Evolutionary conservation across 176 grass and related monocot genomes (phyloP), one percentile per base, ranked within the genome.

Genomic region (Phoenix dactylifera): DNA sequence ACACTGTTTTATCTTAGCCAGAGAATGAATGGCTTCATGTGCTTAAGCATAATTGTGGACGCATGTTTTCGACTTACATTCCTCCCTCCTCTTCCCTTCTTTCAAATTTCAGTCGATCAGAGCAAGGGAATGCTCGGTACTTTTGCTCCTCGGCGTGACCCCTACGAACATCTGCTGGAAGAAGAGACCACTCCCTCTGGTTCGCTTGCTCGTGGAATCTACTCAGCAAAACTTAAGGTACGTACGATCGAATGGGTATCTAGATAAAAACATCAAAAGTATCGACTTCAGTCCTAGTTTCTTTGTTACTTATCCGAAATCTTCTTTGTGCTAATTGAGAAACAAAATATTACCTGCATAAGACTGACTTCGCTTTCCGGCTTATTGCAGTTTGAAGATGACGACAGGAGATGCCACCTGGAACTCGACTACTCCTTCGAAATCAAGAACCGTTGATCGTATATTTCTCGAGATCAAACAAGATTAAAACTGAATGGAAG

Each of bases 121-220:
- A 75, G 35, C 54, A 64, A 72, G 60, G 78, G 65, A 52, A 81
- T 81, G 78, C 65, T 81, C 24, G 78, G 78, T 53, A 65, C 72
- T 6, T 81, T 71, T 75, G 72, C 72, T 70, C 78, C 78, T 59
- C 72, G 75, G 26, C 54, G 24, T 9, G 72, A 64, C 10, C 65
- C 59, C 5, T 75, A 75, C n/a, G 71, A 81, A 49, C 72, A 70
- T 44, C 59, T 75, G 65, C 62, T 81, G 16, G 78, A 81, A 75
- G 78, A 81, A 70, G 78, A 75, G 24, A 81, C 72, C n/a, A 81
- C 78, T 39, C 78, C 78, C 15, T 81, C 71, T 19, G 78, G 78
- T 6, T 19, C 54, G 50, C 72, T 81, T 35, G 66, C 72, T n/a
- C 72, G 65, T 54, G 78, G 78, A 70, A 55, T 60, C 53, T 81